Evolutionary conservation across 352 stramenopile genomes (phyloP).

Genomic region (Globisporangium paddicum): DNA sequence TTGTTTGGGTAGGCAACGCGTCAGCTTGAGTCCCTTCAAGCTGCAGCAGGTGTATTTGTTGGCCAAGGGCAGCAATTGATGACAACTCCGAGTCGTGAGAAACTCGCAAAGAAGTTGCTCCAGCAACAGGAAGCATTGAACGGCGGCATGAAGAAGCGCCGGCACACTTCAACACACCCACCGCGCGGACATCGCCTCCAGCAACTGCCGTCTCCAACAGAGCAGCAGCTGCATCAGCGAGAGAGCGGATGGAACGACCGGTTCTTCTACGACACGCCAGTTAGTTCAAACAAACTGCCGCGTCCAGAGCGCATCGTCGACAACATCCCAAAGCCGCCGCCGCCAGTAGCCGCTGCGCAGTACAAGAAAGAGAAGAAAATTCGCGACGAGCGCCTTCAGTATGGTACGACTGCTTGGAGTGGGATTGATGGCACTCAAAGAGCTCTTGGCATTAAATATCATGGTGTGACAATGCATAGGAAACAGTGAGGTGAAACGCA

Average conservation of each 20-base stretch:
- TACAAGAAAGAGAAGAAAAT: slow-evolving; percentile 45
- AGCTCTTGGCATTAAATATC: too few relatives aligned
- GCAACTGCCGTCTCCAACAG: slow-evolving; percentile 30
- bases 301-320: slow-evolving; percentile 20
- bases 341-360: slow-evolving; percentile 6
- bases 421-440: neutral
- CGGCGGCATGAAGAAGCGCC: slow-evolving; percentile 14
- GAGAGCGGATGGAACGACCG: slow-evolving; percentile 76
- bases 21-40: neutral
- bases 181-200: slow-evolving; percentile 32
- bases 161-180: slow-evolving; percentile 14
- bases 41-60: neutral
- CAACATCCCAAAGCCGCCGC: slow-evolving; percentile 17
- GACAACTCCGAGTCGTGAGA: slow-evolving; percentile 39
- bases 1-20: slow-evolving; percentile 5
- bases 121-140: slow-evolving; percentile 14
- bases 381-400: slow-evolving; percentile 47
- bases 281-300: slow-evolving; percentile 39
- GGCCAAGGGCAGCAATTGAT: slow-evolving; percentile 8
- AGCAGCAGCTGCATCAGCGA: slow-evolving; percentile 50
- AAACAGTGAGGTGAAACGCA: slow-evolving; percentile 19
- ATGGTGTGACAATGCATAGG: too few relatives aligned
- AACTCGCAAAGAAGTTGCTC: slow-evolving; percentile 43
- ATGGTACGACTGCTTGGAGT: slow-evolving; percentile 22
- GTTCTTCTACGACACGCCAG: slow-evolving; percentile 51